Base-by-base conservation (phyloP, 2,329 filamentous ascomycete species). In the Colletotrichum noveboracense region DNA sequence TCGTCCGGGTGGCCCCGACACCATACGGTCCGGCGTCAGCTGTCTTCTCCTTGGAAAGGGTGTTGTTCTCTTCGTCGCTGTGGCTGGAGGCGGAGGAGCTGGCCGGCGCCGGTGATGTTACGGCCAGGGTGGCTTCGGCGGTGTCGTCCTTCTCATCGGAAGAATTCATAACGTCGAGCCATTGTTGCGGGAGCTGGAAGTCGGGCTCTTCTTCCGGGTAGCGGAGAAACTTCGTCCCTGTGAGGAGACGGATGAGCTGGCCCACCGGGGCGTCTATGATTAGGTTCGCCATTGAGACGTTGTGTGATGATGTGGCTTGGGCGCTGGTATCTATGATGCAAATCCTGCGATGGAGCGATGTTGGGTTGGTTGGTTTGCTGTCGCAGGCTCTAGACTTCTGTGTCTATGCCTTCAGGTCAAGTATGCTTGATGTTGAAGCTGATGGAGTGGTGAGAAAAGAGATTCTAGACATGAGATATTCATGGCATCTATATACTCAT, bases 121-220 rank as follows among this genome's bases (percentile, higher is more conserved):
- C 28, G n/a, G 30, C 66, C 9, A 52, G 32, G 13, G 38, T 61
- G 28, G 36, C 28, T 13, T 69, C 14, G 43, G 68, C 8, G 36
- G 28, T 61, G 48, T 77, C 21, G 16, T 28, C 67, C 76, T 73
- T 82, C 72, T 12, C 80, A 10, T 64, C 32, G 34, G 61, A 14
- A 79, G 70, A 82, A 77, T 85, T 81, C 34, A 86, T 62, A 52
- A 86, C 79, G n/a, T 79, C 77, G 36, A 83, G 72, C 84, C 85
- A 86, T 2, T 82, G 74, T 26, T 82, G 80, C 5, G 91, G 91
- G 6, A 89, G 83, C 73, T 87, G 79, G 78, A 92, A 93, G 78
- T 85, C 90, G 26, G 87, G 78, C 75, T 84, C 84, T 77, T 93
- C 92, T 83, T 93, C 91, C 18, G 91, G 91, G 75, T 93, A 93